These are phyloP conservation scores for Didymella sp. DNA, from an alignment of 2,329 filamentous ascomycete genomes.

Conservation along the genomic window DNA sequence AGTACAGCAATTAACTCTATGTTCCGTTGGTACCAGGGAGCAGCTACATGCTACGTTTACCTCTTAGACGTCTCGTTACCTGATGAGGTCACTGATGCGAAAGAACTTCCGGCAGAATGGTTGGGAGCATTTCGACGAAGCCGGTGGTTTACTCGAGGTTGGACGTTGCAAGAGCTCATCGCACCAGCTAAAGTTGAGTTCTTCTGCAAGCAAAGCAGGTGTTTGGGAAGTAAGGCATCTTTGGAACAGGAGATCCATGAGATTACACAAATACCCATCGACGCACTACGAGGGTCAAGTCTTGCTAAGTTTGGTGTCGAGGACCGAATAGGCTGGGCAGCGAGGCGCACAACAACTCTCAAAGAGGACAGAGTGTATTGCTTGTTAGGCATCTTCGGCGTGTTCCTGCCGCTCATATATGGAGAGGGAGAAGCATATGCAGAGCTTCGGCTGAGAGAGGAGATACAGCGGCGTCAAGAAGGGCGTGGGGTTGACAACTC, in stretches of 20 bases:
- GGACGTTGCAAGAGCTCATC: slow-evolving; percentile 21
- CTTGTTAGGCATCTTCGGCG: neutral
- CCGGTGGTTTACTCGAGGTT: too few species aligned
- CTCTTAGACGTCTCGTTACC: neutral
- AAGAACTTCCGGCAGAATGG: neutral
- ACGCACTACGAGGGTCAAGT: slow-evolving; percentile 4
- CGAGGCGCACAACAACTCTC: neutral
- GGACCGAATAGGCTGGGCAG: neutral
- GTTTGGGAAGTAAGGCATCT: slow-evolving; percentile 14
- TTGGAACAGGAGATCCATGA: slow-evolving; percentile 23
- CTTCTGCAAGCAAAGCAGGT: slow-evolving; percentile 3
- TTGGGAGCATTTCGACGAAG: neutral
- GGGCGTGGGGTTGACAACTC: neutral
- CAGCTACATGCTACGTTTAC: neutral
- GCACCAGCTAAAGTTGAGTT: slow-evolving; percentile 4
- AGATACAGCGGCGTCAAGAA: neutral
- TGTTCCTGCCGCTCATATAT: neutral
- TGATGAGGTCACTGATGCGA: neutral
- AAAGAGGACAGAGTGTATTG: neutral
- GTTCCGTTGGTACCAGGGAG: neutral
- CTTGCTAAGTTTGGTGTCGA: neutral
- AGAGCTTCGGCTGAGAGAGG: neutral
- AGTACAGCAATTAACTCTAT: neutral
- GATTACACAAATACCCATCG: slow-evolving; percentile 23
- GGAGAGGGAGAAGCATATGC: neutral